Base-by-base conservation (phyloP, 2,329 filamentous ascomycete species). In the Diaporthe sp. region DNA sequence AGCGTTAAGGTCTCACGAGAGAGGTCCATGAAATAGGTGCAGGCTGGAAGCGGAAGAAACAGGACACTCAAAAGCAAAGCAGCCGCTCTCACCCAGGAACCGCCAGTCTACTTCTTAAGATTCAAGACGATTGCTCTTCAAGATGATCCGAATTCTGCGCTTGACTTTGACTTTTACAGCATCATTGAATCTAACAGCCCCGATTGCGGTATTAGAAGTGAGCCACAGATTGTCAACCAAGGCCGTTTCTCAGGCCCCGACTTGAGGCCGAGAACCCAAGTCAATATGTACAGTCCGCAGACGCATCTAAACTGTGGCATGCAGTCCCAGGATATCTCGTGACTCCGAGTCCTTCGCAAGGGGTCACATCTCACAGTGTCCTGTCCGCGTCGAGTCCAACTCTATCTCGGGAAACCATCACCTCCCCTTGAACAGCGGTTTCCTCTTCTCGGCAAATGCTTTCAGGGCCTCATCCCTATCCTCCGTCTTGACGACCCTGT, bases 381-480 rank as follows among this genome's bases (percentile, higher is more conserved):
- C 9, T n/a, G n/a, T 34, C 17, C 12, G 6, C 15, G 22, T 34
- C 39, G 4, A 10, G 3, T 22, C 13, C 3, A 22, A 3, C 39
- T n/a, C 22, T 39, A 19, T 5, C 46, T n/a, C 22, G 8, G 15
- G 6, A 2, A 2, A 4, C 9, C 10, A 46, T 74, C 57, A 77
- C 59, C 87, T 84, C 1, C 90, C 89, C 81, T 87, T 89, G 79
- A 92, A 92, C 5, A 89, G 85, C 22, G 90, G 89, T 82, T 88
- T 90, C 79, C 90, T 86, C 88, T 91, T 92, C 82, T 92, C 90
- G 75, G 84, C 85, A 86, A 99, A 99, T 0, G 97, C 97, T 83
- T 86, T 90, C 77, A 99, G 87, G 49, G 97, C 97, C 88, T 98
- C 97, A 80, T 95, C 88, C 76, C 96, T 89, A 86, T 99, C 97